These are phyloP conservation scores for Babesia sp. DNA, from an alignment of 169 alveolate species.

Conservation along the genomic window DNA sequence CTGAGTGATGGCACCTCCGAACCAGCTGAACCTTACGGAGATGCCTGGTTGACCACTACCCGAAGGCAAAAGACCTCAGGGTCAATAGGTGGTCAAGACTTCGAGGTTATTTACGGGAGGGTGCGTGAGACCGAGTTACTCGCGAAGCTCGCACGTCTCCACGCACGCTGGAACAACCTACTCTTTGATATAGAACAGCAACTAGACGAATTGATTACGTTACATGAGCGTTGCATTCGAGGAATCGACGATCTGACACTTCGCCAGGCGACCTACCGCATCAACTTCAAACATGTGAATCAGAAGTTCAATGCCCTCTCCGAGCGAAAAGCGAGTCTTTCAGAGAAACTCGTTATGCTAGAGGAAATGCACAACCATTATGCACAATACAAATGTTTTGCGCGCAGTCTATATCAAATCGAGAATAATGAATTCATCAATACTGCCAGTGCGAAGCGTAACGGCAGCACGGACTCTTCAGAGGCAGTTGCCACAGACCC, in stretches of 20 bases:
- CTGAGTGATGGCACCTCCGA: conserved; percentile 11
- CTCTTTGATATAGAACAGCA: conserved; percentile 2
- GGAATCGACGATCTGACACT: conserved; percentile 35
- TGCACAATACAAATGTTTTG: conserved; percentile 21
- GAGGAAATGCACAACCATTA: conserved; percentile 49
- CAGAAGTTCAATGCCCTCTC: conserved; percentile 47
- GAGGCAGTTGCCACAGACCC: neutral
- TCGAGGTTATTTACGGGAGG: neutral
- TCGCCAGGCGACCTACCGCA: conserved; percentile 22
- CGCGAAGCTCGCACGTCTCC: neutral
- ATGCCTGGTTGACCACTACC: neutral
- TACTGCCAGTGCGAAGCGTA: neutral
- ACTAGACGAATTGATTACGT: conserved; percentile 4
- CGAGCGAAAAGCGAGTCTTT: conserved; percentile 16
- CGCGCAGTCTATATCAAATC: conserved; percentile 17
- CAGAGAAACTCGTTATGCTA: conserved; percentile 24
- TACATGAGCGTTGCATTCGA: conserved; percentile 28
- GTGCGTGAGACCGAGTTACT: conserved; percentile 12
- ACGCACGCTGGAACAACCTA: conserved; percentile 13
- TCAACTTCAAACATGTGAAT: conserved; percentile 49
- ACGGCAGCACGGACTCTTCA: neutral
- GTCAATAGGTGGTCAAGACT: neutral
- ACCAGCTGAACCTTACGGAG: conserved; percentile 8
- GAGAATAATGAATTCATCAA: conserved; percentile 26
- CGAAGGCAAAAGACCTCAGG: neutral